Percentiles rank a stretch among this genome's conserved stretches.
Conservation (phyloP, 352 stramenopile genomes). For the Aphanomyces stellatus region DNA sequence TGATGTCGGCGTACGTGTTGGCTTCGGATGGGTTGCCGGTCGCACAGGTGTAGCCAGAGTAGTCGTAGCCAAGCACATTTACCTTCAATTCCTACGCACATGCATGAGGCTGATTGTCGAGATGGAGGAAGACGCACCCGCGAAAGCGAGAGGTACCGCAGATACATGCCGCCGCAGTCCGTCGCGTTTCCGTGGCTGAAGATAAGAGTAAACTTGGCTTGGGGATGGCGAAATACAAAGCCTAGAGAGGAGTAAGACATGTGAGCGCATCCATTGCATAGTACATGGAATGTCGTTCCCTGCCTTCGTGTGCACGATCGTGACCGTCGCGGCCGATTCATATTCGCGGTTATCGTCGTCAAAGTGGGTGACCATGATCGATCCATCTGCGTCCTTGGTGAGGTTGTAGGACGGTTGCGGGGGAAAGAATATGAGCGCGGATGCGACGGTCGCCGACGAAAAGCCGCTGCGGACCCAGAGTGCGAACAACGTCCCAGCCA, state of each 20-base stretch:
- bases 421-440: conserved; percentile 24
- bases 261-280: neutral
- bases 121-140: neutral
- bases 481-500: conserved; percentile 20
- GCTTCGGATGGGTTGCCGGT: conserved; percentile 10
- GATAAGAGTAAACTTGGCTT: conserved; percentile 21
- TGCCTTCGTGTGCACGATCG: neutral
- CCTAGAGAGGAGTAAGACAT: conserved; percentile 6
- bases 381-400: conserved; percentile 1
- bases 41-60: conserved; percentile 24
- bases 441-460: conserved; percentile 21
- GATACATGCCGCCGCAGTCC: conserved; percentile 26
- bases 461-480: conserved; percentile 23
- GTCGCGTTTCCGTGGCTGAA: conserved; percentile 27
- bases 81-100: conserved; percentile 16
- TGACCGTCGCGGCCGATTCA: neutral
- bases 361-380: conserved; percentile 3
- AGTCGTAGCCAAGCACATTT: conserved; percentile 26
- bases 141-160: conserved; percentile 23
- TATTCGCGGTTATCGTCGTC: conserved; percentile 7
- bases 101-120: neutral
- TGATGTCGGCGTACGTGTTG: conserved; percentile 24
- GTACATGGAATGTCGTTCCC: conserved; percentile 13
- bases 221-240: conserved; percentile 22
- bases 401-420: conserved; percentile 22